Evolutionary conservation across 148 eudicot genomes (phyloP).

Genomic region (Gaultheria prostrata): DNA sequence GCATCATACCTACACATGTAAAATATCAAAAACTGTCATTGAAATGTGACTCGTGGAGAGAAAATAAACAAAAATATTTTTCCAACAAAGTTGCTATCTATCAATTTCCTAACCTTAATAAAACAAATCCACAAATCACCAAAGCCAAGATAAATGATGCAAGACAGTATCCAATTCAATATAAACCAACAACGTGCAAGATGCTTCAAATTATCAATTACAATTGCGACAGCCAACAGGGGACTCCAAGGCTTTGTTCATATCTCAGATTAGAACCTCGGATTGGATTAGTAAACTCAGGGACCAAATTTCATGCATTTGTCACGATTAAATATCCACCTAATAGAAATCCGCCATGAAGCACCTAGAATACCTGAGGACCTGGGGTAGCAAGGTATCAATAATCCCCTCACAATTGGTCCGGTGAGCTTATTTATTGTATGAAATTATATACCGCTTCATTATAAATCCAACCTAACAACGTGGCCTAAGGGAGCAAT

Average conservation of each 20-base stretch:
- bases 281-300: not conserved
- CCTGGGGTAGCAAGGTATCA: not conserved
- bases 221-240: not conserved
- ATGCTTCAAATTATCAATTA: conserved; percentile 8
- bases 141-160: not conserved
- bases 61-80: conserved; percentile 12
- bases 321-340: not conserved
- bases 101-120: not conserved
- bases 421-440: not conserved
- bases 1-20: conserved; percentile 83
- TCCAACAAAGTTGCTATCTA: not conserved
- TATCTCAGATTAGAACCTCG: not conserved
- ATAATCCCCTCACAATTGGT: not conserved
- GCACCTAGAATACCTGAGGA: not conserved
- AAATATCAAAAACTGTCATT: not conserved
- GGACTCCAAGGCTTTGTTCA: not conserved
- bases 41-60: conserved; percentile 1
- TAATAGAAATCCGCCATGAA: not conserved
- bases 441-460: not conserved
- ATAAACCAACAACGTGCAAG: not conserved
- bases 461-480: not conserved
- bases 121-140: conserved; percentile 7
- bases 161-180: not conserved
- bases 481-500: not conserved
- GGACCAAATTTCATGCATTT: not conserved